Evolutionary conservation across 345 rosid species (phyloP).

Genomic region (Syzygium aromaticum): DNA sequence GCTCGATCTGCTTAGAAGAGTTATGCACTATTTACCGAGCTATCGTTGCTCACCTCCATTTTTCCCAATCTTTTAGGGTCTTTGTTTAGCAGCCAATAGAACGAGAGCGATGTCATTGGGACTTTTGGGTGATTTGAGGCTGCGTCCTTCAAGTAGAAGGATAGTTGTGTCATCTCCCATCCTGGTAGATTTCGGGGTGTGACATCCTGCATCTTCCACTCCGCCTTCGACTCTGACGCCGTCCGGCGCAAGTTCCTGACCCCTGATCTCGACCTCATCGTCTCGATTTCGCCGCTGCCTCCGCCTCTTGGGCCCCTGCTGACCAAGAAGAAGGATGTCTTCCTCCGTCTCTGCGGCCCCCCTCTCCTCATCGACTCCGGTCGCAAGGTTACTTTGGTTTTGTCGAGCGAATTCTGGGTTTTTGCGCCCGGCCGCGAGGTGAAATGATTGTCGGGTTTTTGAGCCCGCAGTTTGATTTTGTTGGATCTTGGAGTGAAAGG

Average conservation of each 20-base stretch:
- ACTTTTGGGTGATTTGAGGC: no score
- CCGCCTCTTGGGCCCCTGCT: neutral
- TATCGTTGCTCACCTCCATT: no score
- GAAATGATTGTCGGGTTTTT: neutral
- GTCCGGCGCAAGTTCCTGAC: conserved; percentile 51
- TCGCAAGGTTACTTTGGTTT: conserved; percentile 22
- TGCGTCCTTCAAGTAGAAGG: no score
- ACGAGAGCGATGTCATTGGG: no score
- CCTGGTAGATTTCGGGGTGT: no score
- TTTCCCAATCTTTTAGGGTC: no score
- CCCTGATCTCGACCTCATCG: conserved; percentile 14
- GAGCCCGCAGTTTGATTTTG: neutral
- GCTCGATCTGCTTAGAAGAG: no score
- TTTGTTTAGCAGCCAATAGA: no score
- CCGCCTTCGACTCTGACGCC: conserved; percentile 30
- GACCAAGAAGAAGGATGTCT: conserved; percentile 32
- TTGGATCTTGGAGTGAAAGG: neutral
- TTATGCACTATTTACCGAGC: no score
- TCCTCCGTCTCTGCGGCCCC: conserved; percentile 25
- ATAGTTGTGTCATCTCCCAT: no score
- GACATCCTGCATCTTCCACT: conserved; percentile 18
- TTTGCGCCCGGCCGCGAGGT: neutral
- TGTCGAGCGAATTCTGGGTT: neutral
- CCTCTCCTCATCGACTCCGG: conserved; percentile 31
- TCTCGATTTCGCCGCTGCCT: conserved; percentile 4